phyloP scores from a whole-genome alignment of 495 filamentous ascomycete genomes.

The Penicillium ucsense region DNA sequence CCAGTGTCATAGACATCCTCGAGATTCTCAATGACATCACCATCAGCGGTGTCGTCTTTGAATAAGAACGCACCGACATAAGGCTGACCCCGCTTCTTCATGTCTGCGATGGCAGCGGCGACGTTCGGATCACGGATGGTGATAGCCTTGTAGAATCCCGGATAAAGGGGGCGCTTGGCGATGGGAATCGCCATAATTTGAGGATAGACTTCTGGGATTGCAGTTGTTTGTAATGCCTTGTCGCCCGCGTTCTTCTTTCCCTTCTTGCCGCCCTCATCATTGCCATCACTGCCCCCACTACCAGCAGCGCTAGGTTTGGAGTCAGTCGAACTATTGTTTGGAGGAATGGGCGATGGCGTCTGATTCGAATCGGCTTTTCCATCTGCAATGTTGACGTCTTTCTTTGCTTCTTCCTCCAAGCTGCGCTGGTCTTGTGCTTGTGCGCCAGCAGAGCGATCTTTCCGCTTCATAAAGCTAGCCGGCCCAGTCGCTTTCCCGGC shows the following conservation, averaged over 20 bases:
- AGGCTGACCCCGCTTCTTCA: constrained; percentile 95
- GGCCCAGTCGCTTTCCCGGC: constrained; percentile 23
- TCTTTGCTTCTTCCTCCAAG: constrained; percentile 33
- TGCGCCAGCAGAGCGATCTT: constrained; percentile 27
- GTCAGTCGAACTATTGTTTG: constrained; percentile 27
- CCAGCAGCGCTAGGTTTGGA: constrained; percentile 41
- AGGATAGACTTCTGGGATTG: constrained; percentile 89
- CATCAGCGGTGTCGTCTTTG: constrained; percentile 89
- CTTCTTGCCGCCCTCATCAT: constrained; percentile 43
- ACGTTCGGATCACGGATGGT: constrained; percentile 90
- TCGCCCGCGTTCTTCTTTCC: constrained; percentile 60
- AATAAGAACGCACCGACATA: constrained; percentile 96
- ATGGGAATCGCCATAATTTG: constrained; percentile 99
- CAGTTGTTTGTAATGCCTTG: constrained; percentile 71
- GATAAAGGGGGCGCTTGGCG: constrained; percentile 86
- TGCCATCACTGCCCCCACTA: constrained; percentile 34
- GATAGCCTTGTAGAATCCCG: constrained; percentile 97
- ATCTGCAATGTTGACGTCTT: constrained; percentile 26
- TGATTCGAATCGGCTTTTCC: constrained; percentile 32
- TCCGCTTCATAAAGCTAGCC: constrained; percentile 24
- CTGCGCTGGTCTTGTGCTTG: constrained; percentile 34
- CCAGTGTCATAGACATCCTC: constrained; percentile 92
- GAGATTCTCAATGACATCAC: constrained; percentile 77
- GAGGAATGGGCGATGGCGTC: constrained; percentile 39
- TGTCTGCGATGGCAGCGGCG: constrained; percentile 80